Conservation (phyloP, 176 grass and related monocot genomes). For the Avena sativa region DNA sequence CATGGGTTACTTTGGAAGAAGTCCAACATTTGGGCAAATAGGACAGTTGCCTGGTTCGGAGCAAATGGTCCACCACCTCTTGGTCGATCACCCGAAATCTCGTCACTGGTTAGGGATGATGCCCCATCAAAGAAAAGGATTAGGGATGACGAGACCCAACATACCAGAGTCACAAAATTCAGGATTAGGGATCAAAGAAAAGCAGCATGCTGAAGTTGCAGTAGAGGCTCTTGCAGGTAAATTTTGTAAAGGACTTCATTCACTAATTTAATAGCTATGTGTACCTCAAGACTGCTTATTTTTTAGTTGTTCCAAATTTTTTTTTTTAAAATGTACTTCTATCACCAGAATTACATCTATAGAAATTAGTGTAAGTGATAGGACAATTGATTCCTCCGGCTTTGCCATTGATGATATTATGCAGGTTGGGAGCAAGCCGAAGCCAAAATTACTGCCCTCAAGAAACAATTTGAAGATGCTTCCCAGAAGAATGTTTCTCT, state of each 20-base stretch:
- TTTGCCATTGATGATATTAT: conserved; percentile 15
- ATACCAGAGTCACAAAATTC: conserved; percentile 33
- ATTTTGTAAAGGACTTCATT: background rate
- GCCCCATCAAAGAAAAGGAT: conserved; percentile 22
- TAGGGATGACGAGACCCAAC: conserved; percentile 51
- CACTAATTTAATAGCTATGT: background rate
- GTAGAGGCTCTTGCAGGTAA: conserved; percentile 94
- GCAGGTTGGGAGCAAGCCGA: conserved; percentile 93
- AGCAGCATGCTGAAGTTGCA: conserved; percentile 83
- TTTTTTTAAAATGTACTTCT: background rate
- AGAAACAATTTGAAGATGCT: conserved; percentile 71
- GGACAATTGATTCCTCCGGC: background rate
- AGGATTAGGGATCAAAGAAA: background rate
- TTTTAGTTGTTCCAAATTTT: background rate
- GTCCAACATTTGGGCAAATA: background rate
- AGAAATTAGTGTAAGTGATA: background rate
- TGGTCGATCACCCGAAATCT: conserved; percentile 31
- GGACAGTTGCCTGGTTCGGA: background rate
- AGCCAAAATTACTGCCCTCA: conserved; percentile 64
- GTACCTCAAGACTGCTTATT: background rate
- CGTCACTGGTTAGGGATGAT: conserved; percentile 53
- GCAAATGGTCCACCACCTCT: conserved; percentile 37
- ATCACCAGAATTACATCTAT: conserved; percentile 8
- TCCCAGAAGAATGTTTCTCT: conserved; percentile 73
- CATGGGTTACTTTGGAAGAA: background rate